These are phyloP conservation scores for Candida namnaoensis DNA, from an alignment of 805 yeast species.

Conservation along the genomic window DNA sequence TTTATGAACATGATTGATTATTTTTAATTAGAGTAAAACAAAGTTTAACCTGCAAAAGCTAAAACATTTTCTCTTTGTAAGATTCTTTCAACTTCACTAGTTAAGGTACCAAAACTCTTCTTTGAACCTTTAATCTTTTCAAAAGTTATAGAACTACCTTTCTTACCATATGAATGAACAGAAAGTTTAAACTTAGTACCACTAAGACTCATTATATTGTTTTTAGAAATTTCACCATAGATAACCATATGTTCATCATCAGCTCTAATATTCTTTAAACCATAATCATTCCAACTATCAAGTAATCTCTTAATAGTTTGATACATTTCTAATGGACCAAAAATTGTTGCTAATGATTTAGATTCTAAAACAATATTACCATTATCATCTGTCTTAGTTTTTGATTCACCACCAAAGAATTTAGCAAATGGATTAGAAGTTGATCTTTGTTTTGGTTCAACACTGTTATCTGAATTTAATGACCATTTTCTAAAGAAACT, in stretches of 20 bases:
- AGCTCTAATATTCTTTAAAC: slow-evolving; percentile 46
- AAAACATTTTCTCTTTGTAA: slow-evolving; percentile 57
- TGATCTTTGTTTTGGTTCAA: slow-evolving; percentile 13
- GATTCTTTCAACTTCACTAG: slow-evolving; percentile 56
- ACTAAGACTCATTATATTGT: slow-evolving; percentile 53
- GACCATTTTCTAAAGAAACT: slow-evolving; percentile 20
- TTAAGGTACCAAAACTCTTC: slow-evolving; percentile 50
- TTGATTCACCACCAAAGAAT: slow-evolving; percentile 13
- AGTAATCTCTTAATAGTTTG: slow-evolving; percentile 57
- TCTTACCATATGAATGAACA: slow-evolving; percentile 33
- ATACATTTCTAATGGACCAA: slow-evolving; percentile 42
- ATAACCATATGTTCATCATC: slow-evolving; percentile 34
- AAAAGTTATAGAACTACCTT: slow-evolving; percentile 46
- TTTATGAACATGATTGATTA: no score
- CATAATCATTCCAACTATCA: slow-evolving; percentile 63
- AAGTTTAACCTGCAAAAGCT: slow-evolving; percentile 15
- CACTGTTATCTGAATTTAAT: slow-evolving; percentile 12
- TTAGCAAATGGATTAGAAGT: slow-evolving; percentile 21
- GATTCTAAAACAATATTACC: slow-evolving; percentile 6
- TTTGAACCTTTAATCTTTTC: slow-evolving; percentile 58
- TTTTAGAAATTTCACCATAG: slow-evolving; percentile 54
- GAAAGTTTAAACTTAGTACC: slow-evolving; percentile 55
- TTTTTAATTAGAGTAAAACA: background rate
- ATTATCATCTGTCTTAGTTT: slow-evolving; percentile 6
- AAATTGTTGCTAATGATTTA: slow-evolving; percentile 21